Percentiles rank a stretch among this genome's conserved stretches.
phyloP scores from a whole-genome alignment of 2,329 filamentous ascomycete genomes.

The Samsoniella hepiali region DNA sequence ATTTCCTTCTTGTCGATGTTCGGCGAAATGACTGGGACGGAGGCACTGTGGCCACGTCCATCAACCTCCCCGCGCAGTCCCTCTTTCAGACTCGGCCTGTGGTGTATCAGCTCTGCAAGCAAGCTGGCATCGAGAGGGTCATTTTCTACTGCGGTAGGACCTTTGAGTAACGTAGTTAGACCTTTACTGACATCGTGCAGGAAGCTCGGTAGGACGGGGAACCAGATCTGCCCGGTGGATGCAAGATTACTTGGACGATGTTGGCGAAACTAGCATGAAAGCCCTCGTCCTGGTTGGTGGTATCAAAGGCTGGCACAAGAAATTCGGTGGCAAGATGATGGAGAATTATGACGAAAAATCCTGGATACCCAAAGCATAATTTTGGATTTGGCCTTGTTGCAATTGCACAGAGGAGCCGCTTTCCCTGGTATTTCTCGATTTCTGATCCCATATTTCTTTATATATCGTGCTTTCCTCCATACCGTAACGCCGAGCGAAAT shows the following conservation, averaged over 20 bases:
- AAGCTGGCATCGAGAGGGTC: constrained; percentile 45
- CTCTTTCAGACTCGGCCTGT: constrained; percentile 49
- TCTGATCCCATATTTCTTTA: constrained; percentile 23
- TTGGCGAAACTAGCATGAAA: constrained; percentile 42
- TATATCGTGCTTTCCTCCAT: constrained; percentile 19
- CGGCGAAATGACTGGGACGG: constrained; percentile 54
- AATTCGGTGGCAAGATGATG: constrained; percentile 45
- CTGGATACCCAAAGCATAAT: constrained; percentile 28
- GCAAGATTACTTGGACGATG: constrained; percentile 51
- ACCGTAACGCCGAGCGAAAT: constrained; percentile 37
- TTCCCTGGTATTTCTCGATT: constrained; percentile 20
- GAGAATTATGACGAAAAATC: constrained; percentile 47
- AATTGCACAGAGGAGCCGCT: neutral
- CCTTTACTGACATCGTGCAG: constrained; percentile 29
- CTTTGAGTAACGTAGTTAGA: neutral
- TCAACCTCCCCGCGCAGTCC: constrained; percentile 56
- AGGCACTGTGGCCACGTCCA: constrained; percentile 56
- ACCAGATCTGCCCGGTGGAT: constrained; percentile 54
- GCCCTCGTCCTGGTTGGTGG: constrained; percentile 50
- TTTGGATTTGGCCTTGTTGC: neutral
- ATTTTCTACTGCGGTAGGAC: constrained; percentile 54
- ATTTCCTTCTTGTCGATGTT: constrained; percentile 52
- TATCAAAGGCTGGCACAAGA: constrained; percentile 54
- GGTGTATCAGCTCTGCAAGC: constrained; percentile 48
- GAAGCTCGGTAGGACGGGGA: constrained; percentile 49